Evolutionary conservation across 108 stramenopile species (phyloP).

Genomic region (Cyclotella atomus): DNA sequence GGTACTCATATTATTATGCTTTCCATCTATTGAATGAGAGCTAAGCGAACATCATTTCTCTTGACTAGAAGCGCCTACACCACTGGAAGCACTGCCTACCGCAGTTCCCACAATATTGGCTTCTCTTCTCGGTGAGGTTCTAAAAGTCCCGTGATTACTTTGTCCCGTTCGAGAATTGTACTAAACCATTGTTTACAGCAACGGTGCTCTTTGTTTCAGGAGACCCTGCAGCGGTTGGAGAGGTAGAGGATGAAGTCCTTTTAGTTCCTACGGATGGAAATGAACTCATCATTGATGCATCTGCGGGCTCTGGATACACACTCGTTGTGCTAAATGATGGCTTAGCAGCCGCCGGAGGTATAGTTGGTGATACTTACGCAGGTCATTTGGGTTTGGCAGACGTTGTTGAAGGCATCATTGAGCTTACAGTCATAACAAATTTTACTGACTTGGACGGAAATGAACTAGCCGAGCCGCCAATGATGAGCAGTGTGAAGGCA

Average conservation of each 20-base stretch:
- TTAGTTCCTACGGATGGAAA: constrained; percentile 4
- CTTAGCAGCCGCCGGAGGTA: constrained; percentile 5
- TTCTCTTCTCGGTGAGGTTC: neutral
- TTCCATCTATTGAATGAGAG: neutral
- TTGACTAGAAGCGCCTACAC: neutral
- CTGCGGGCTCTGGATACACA: constrained; percentile 13
- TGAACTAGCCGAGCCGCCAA: neutral
- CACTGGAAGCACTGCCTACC: neutral
- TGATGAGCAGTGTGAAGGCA: constrained; percentile 15
- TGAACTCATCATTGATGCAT: constrained; percentile 12
- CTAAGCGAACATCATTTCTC: neutral
- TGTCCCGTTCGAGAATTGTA: no score
- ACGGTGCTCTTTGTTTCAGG: constrained; percentile 12
- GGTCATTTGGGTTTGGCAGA: constrained; percentile 26
- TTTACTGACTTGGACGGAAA: constrained; percentile 19
- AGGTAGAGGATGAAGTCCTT: neutral
- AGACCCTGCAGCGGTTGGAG: constrained; percentile 9
- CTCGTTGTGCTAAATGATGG: constrained; percentile 14
- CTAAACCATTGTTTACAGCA: neutral
- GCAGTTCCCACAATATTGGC: neutral
- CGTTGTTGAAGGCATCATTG: constrained; percentile 12
- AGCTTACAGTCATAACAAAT: constrained; percentile 14
- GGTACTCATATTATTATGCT: no score
- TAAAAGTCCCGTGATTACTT: no score
- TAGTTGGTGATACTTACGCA: neutral